Percentiles rank a stretch among this genome's conserved stretches.
Evolutionary conservation across 352 stramenopile species (phyloP).

Genomic region (Phytophthora fragariae): DNA sequence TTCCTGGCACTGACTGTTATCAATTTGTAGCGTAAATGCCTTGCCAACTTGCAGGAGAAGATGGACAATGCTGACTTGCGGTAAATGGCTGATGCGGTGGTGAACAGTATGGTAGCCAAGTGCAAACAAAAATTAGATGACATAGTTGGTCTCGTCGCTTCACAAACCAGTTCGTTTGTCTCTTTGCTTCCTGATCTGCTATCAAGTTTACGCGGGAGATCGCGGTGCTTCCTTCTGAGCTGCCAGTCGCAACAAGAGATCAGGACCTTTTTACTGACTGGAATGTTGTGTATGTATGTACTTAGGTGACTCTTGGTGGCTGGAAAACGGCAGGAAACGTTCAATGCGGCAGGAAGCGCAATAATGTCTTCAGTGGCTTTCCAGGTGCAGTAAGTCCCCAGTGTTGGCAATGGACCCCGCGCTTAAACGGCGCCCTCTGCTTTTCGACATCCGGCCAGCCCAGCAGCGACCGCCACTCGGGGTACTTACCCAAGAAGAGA

Average conservation of each 20-base stretch:
- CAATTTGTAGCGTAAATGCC: conserved; percentile 52
- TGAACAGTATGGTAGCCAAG: conserved; percentile 14
- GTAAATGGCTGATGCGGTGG: conserved; percentile 29
- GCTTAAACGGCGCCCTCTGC: conserved; percentile 55
- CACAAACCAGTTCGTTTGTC: not conserved
- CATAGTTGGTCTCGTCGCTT: conserved; percentile 6
- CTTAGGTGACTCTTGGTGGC: conserved; percentile 33
- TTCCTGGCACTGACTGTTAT: conserved; percentile 6
- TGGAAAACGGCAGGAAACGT: conserved; percentile 30
- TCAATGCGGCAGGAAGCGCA: not conserved
- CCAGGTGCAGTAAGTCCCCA: conserved; percentile 6
- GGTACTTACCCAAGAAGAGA: conserved; percentile 60
- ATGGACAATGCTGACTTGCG: conserved; percentile 62
- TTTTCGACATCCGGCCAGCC: conserved; percentile 61
- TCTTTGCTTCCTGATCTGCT: no score
- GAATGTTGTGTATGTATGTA: not conserved
- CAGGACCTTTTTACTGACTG: not conserved
- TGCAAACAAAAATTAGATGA: conserved; percentile 21
- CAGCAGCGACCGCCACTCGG: conserved; percentile 47
- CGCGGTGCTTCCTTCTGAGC: not conserved
- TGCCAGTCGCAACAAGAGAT: not conserved
- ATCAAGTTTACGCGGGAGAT: no score
- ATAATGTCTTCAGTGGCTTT: conserved; percentile 13
- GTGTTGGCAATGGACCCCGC: conserved; percentile 56
- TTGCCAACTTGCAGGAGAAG: conserved; percentile 61